These are phyloP conservation scores for Linum trigynum DNA, from an alignment of 345 rosid genomes.

Conservation along the genomic window DNA sequence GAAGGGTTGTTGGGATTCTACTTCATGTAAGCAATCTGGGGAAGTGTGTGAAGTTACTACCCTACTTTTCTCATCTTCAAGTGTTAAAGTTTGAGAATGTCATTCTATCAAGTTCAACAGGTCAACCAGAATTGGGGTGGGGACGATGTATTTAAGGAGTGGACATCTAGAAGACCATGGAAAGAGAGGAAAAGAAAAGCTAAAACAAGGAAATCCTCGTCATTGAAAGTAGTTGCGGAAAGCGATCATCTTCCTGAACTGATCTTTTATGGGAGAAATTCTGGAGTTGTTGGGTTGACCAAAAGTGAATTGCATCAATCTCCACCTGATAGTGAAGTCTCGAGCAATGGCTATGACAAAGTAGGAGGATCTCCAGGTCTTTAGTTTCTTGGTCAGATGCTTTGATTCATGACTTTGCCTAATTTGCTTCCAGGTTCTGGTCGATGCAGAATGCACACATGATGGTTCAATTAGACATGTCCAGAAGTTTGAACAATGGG, in stretches of 20 bases:
- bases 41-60: neutral
- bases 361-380: slow-evolving; percentile 20
- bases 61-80: slow-evolving; percentile 1
- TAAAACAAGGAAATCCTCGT: slow-evolving; percentile 30
- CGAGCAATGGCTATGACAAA: slow-evolving; percentile 66
- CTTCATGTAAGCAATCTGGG: slow-evolving; percentile 32
- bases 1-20: slow-evolving; percentile 17
- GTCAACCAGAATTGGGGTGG: slow-evolving; percentile 29
- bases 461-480: slow-evolving; percentile 88
- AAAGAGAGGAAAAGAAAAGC: slow-evolving; percentile 73
- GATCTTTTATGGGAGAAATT: slow-evolving; percentile 58
- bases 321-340: slow-evolving; percentile 25
- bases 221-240: slow-evolving; percentile 18
- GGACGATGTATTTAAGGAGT: slow-evolving; percentile 40
- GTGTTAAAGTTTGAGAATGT: slow-evolving; percentile 4
- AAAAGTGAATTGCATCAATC: slow-evolving; percentile 42
- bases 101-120: slow-evolving; percentile 45
- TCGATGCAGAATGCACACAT: slow-evolving; percentile 98
- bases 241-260: slow-evolving; percentile 46
- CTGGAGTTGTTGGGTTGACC: slow-evolving; percentile 63
- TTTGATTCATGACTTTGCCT: neutral
- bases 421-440: slow-evolving; percentile 56
- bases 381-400: neutral
- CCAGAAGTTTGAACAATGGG: slow-evolving; percentile 94
- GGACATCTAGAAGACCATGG: slow-evolving; percentile 79